Conservation (phyloP, 2,329 filamentous ascomycete genomes). For the Lecanicillium sp. region DNA sequence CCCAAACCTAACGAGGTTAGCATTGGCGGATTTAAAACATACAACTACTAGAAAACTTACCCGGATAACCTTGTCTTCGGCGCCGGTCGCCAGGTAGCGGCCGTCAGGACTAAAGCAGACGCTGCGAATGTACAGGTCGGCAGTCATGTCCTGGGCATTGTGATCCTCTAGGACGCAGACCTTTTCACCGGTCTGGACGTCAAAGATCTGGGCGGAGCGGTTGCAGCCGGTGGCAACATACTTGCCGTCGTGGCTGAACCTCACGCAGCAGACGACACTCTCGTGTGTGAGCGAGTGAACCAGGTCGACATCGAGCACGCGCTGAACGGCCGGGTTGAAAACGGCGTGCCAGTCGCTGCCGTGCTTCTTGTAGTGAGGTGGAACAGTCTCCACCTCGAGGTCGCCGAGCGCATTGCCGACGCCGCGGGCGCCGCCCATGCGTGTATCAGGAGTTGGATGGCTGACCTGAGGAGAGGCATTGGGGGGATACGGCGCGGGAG, state of each 20-base stretch:
- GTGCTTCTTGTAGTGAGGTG: conserved; percentile 80
- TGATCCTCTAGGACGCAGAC: conserved; percentile 88
- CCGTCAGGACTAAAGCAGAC: conserved; percentile 98
- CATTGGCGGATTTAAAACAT: background rate
- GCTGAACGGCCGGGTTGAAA: conserved; percentile 87
- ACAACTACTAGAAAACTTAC: conserved; percentile 41
- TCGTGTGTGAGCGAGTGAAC: conserved; percentile 90
- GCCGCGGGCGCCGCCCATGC: conserved; percentile 43
- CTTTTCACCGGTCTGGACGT: conserved; percentile 78
- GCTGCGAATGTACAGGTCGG: conserved; percentile 93
- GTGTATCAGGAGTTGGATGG: conserved; percentile 70
- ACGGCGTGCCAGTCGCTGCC: conserved; percentile 92
- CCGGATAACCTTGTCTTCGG: conserved; percentile 94
- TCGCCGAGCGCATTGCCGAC: conserved; percentile 66
- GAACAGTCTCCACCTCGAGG: conserved; percentile 77
- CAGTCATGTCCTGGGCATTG: conserved; percentile 67
- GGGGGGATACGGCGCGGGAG: conserved; percentile 77
- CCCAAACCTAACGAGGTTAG: conserved; percentile 65
- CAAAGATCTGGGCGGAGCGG: conserved; percentile 97
- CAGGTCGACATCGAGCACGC: conserved; percentile 85
- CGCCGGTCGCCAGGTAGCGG: conserved; percentile 86
- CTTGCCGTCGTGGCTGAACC: conserved; percentile 92
- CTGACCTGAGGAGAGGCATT: conserved; percentile 79
- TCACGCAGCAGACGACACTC: conserved; percentile 95
- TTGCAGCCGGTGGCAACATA: conserved; percentile 97